Evolutionary conservation across 441 rosid genomes (phyloP).

Genomic region (Biscutella auriculata): DNA sequence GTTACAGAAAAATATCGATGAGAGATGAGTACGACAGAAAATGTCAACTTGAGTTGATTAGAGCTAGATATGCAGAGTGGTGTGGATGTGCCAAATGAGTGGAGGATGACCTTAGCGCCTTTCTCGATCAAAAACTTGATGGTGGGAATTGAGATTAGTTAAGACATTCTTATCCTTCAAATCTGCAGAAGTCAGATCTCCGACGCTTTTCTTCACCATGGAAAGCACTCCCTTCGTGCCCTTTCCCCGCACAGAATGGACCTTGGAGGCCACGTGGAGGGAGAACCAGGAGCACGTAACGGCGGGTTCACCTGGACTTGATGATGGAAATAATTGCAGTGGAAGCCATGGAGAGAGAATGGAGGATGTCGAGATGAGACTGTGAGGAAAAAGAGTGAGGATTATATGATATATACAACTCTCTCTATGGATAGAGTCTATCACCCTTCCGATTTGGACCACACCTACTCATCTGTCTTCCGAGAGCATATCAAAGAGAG

Average conservation of each 20-base stretch:
- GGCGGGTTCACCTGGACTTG: constrained; percentile 24
- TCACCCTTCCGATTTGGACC: too few relatives aligned
- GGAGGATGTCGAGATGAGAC: constrained; percentile 9
- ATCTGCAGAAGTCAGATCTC: constrained; percentile 47
- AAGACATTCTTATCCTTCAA: constrained; percentile 81
- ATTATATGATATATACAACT: constrained; percentile 12
- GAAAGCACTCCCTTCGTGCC: constrained; percentile 36
- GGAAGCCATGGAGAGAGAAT: constrained; percentile 35
- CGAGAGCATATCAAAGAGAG: too few relatives aligned
- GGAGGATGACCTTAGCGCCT: constrained; percentile 65
- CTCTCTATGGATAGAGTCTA: too few relatives aligned
- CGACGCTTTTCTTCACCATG: constrained; percentile 71
- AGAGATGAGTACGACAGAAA: too few relatives aligned
- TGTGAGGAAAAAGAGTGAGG: neutral
- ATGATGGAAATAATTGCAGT: constrained; percentile 50
- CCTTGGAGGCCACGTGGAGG: constrained; percentile 32
- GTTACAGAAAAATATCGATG: too few relatives aligned
- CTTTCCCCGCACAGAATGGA: constrained; percentile 30
- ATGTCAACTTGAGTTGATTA: neutral
- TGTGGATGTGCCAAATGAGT: constrained; percentile 36
- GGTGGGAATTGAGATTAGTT: constrained; percentile 83
- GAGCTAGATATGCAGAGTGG: neutral
- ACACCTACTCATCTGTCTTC: too few relatives aligned
- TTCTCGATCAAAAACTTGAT: constrained; percentile 56
- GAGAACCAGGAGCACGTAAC: constrained; percentile 24